Evolutionary conservation across 352 stramenopile species (phyloP), one percentile per base, ranked within the genome.

Genomic region (Phytopythium mirpurense): DNA sequence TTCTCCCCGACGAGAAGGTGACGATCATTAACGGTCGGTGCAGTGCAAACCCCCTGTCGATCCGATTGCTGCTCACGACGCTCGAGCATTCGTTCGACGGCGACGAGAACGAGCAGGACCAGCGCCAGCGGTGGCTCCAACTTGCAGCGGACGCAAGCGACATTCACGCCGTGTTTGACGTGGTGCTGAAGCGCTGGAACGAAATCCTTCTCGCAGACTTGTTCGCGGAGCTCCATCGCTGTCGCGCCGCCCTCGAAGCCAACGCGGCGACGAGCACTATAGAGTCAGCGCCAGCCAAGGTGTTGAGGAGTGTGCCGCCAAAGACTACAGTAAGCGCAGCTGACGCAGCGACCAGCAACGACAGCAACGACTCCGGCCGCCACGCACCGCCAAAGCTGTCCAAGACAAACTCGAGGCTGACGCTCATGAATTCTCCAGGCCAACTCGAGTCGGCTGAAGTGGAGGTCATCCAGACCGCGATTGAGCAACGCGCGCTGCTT

Each of bases 141-240:
- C 43, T 56, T 15, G 72, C 64, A 14, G 68, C 57, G 5, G 54
- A 63, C 11, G 65, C 55, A 14, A 63, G 63, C 18, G 78, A 88
- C 26, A 50, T 88, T 26, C 72, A 79, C 43, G 42, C 27, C 23
- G 54, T 89, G 18, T 91, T 90, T 34, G 75, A 85, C 32, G 56
- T 81, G 47, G 55, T 91, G 15, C 73, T 93, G 62, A 82, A 76
- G 49, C 78, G 76, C n/a, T 93, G 83, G 83, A 90, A 88, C 51
- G 51, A 71, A 12, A 70, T 90, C 32, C 54, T 90, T 23, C 63
- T 90, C 14, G 68, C 74, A 32, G 78, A 87, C 52, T 60, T 89
- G 37, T 59, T 69, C 14, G 62, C 70, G 15, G 57, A 75, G 18
- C 61, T 76, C 5, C 23, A 70, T 43, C 68, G 59, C 24, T 78